Percentiles rank a stretch among this genome's conserved stretches.
Evolutionary conservation across 257 asterid species (phyloP).

Genomic region (Datura wrightii): DNA sequence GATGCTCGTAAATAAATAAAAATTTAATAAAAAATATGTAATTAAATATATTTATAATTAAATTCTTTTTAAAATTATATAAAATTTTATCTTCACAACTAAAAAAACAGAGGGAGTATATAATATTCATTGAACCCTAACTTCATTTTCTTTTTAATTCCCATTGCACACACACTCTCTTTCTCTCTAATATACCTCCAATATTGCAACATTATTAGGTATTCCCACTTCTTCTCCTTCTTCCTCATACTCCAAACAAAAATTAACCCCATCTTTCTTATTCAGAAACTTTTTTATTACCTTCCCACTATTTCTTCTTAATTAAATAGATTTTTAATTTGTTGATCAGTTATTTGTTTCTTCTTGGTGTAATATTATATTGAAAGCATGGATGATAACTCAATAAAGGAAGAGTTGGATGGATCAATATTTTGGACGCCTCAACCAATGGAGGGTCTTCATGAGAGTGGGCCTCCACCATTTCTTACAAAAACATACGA

Average conservation of each 20-base stretch:
- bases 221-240: slow-evolving; percentile 8
- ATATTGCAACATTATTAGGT: not conserved
- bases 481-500: slow-evolving; percentile 76
- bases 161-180: not conserved
- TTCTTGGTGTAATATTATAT: too few relatives aligned
- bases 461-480: slow-evolving; percentile 65
- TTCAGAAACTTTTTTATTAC: not conserved
- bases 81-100: too few relatives aligned
- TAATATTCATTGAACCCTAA: slow-evolving; percentile 23
- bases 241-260: slow-evolving; percentile 10
- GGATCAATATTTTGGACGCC: slow-evolving; percentile 34
- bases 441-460: slow-evolving; percentile 63
- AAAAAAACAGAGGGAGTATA: not conserved
- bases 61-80: too few relatives aligned
- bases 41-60: too few relatives aligned
- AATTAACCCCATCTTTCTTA: not conserved
- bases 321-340: too few relatives aligned
- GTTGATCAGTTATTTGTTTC: too few relatives aligned
- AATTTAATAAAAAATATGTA: too few relatives aligned
- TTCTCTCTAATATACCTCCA: not conserved
- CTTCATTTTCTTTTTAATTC: not conserved
- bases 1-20: too few relatives aligned
- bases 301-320: not conserved
- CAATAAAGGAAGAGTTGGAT: slow-evolving; percentile 42
- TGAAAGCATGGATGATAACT: slow-evolving; percentile 39